phyloP scores from a whole-genome alignment of 176 grass and related monocot genomes.

The Oryza meridionalis region DNA sequence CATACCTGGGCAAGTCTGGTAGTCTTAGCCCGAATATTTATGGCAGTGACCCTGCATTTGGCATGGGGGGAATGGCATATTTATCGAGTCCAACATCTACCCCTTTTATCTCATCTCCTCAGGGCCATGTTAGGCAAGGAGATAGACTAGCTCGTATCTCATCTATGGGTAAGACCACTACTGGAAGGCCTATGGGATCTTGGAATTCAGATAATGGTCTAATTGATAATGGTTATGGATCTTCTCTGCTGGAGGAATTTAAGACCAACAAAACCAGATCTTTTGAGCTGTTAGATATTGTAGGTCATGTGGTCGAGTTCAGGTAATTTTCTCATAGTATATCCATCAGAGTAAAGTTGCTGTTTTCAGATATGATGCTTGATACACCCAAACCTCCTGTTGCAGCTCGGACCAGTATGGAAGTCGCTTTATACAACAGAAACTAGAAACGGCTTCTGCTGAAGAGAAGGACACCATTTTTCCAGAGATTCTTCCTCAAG shows the following conservation, averaged over 20 bases:
- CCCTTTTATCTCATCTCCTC: slow-evolving; percentile 57
- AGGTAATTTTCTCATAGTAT: slow-evolving; percentile 61
- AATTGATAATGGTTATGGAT: slow-evolving; percentile 65
- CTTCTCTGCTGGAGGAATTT: slow-evolving; percentile 95
- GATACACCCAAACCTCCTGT: not conserved
- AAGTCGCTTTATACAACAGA: slow-evolving; percentile 99
- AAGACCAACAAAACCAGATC: slow-evolving; percentile 88
- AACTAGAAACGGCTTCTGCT: slow-evolving; percentile 80
- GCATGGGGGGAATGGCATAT: slow-evolving; percentile 75
- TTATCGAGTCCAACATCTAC: slow-evolving; percentile 55
- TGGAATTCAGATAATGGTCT: slow-evolving; percentile 62
- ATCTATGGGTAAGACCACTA: slow-evolving; percentile 49
- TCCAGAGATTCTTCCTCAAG: slow-evolving; percentile 91
- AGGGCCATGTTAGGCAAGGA: slow-evolving; percentile 66
- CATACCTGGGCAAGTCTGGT: slow-evolving; percentile 64
- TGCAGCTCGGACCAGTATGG: slow-evolving; percentile 95
- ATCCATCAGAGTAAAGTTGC: slow-evolving; percentile 1
- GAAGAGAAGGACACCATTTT: slow-evolving; percentile 96
- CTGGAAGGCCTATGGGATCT: slow-evolving; percentile 55
- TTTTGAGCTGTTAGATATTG: slow-evolving; percentile 93
- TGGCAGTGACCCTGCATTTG: slow-evolving; percentile 59
- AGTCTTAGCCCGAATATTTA: slow-evolving; percentile 69
- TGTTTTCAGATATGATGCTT: slow-evolving; percentile 32
- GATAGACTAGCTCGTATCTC: slow-evolving; percentile 56
- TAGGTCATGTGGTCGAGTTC: slow-evolving; percentile 88